Evolutionary conservation across 1,284 basidiomycete genomes (phyloP).

Genomic region (Meira miltonrushii): DNA sequence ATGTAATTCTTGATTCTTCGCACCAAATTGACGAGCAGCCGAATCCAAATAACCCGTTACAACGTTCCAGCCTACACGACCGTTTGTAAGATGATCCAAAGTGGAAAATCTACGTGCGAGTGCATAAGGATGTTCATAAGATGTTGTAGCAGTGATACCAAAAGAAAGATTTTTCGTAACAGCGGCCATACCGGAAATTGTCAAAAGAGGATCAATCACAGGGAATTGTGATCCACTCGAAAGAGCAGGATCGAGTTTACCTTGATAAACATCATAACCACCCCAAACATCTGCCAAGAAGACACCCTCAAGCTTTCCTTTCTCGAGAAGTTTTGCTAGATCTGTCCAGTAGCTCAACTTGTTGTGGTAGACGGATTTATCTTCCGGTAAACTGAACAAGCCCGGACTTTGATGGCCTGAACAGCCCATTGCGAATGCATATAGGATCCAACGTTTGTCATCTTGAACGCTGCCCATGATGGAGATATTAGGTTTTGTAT

Average conservation of each 20-base stretch:
- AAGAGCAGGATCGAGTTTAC: conserved; percentile 34
- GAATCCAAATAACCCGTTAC: conserved; percentile 52
- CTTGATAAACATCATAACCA: conserved; percentile 43
- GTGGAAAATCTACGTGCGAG: conserved; percentile 51
- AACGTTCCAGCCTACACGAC: conserved; percentile 52
- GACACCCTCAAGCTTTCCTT: conserved; percentile 36
- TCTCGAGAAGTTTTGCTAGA: conserved; percentile 40
- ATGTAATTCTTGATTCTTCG: conserved; percentile 38
- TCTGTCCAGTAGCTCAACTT: conserved; percentile 44
- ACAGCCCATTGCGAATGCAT: conserved; percentile 42
- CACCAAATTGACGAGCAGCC: conserved; percentile 49
- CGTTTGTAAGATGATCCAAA: conserved; percentile 54
- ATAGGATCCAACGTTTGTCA: conserved; percentile 2
- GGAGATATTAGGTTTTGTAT: neutral
- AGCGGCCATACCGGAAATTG: conserved; percentile 41
- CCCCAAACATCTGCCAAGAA: conserved; percentile 49
- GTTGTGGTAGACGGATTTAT: conserved; percentile 35
- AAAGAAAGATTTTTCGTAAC: conserved; percentile 41
- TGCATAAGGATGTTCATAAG: conserved; percentile 50
- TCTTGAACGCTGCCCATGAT: neutral
- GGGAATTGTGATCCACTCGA: conserved; percentile 45
- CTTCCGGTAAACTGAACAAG: conserved; percentile 33
- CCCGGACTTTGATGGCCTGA: conserved; percentile 44
- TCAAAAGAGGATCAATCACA: conserved; percentile 38
- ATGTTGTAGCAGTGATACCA: conserved; percentile 44